phyloP scores from a whole-genome alignment of 108 stramenopile species.

The Hondaea fermentalgiana region DNA sequence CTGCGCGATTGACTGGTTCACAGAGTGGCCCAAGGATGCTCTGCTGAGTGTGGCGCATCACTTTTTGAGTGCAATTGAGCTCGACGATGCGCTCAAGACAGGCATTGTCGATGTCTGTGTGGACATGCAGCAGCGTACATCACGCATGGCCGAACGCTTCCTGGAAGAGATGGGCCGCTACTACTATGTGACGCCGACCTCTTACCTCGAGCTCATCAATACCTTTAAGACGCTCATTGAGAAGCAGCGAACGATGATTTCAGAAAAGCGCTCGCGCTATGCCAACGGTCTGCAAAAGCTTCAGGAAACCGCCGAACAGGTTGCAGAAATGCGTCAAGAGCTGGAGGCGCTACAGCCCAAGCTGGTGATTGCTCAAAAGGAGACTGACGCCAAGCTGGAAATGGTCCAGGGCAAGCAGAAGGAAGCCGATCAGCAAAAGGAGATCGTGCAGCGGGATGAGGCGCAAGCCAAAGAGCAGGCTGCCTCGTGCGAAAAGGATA shows the following conservation, averaged over 20 bases:
- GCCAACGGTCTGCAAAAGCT: conserved; percentile 54
- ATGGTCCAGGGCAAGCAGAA: conserved; percentile 43
- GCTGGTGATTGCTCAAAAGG: conserved; percentile 48
- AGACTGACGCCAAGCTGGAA: conserved; percentile 46
- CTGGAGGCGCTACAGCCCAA: conserved; percentile 55
- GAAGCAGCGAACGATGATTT: conserved; percentile 22
- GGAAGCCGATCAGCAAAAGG: conserved; percentile 46
- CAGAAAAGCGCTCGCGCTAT: conserved; percentile 28
- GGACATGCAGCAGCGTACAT: conserved; percentile 50
- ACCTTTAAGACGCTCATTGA: conserved; percentile 28
- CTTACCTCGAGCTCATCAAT: conserved; percentile 57
- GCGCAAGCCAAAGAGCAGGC: conserved; percentile 38
- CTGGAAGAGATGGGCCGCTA: conserved; percentile 48
- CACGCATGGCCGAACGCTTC: conserved; percentile 30
- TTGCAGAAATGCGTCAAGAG: conserved; percentile 51
- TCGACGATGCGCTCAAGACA: conserved; percentile 29
- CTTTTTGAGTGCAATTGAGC: conserved; percentile 42
- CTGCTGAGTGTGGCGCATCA: conserved; percentile 48
- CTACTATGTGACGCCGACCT: conserved; percentile 63
- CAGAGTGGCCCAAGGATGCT: conserved; percentile 60
- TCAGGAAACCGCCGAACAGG: conserved; percentile 45
- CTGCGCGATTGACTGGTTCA: conserved; percentile 66
- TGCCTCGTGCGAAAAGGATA: conserved; percentile 33
- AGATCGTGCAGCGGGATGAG: conserved; percentile 44
- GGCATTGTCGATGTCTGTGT: conserved; percentile 55